phyloP scores from a whole-genome alignment of 2,329 filamentous ascomycete genomes.

The Aspergillus sp. region DNA sequence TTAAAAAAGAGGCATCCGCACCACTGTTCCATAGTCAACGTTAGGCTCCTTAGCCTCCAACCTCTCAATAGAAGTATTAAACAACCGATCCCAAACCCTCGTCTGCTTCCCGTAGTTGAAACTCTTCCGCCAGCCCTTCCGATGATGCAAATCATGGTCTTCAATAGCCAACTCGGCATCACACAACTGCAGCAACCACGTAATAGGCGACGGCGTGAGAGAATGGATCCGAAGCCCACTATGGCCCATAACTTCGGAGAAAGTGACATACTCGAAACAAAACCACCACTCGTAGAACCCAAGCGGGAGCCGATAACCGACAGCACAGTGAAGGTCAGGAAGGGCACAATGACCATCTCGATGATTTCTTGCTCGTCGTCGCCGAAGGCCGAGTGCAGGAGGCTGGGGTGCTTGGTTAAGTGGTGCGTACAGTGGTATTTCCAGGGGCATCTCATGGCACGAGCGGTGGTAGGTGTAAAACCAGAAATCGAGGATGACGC shows the following conservation, averaged over 20 bases:
- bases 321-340: background rate
- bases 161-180: background rate
- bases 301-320: background rate
- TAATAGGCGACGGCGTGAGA: background rate
- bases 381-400: background rate
- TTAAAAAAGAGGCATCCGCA: too few relatives aligned
- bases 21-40: background rate
- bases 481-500: background rate
- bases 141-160: background rate
- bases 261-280: background rate
- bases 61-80: background rate
- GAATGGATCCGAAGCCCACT: background rate
- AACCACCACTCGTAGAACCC: background rate
- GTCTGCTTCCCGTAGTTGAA: background rate
- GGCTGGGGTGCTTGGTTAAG: background rate
- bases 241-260: background rate
- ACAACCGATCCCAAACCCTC: background rate
- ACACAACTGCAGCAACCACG: background rate
- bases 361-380: background rate
- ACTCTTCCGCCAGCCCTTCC: background rate
- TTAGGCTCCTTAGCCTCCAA: background rate
- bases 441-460: background rate
- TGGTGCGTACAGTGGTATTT: background rate
- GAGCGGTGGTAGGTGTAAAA: background rate
- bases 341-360: background rate